Conservation (phyloP, 23 red algal genomes). For the Cyanidioschyzon merolae region DNA sequence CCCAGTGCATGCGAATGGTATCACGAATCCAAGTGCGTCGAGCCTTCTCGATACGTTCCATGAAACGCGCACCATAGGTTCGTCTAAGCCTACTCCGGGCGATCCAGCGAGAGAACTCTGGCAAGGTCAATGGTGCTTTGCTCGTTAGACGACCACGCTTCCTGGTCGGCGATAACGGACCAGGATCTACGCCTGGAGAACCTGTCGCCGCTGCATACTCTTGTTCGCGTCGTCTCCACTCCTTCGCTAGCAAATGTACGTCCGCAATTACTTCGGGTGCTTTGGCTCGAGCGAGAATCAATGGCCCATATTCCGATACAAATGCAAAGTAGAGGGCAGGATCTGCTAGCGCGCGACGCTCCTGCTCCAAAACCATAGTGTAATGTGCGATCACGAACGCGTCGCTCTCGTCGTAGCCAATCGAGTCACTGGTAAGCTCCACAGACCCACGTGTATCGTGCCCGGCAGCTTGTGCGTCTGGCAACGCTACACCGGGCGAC, state of each 20-base stretch:
- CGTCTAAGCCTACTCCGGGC: neutral
- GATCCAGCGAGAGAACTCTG: neutral
- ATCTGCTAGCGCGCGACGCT: neutral
- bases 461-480: neutral
- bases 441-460: neutral
- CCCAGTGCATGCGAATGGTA: neutral
- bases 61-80: neutral
- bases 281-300: neutral
- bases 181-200: neutral
- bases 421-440: neutral
- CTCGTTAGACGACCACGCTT: neutral
- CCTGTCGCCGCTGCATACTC: neutral
- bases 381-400: slow-evolving; percentile 13
- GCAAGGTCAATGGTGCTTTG: neutral
- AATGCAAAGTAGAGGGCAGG: neutral
- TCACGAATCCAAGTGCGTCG: neutral
- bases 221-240: neutral
- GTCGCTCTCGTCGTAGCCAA: neutral
- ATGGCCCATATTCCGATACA: neutral
- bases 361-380: slow-evolving; percentile 15
- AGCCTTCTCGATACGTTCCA: slow-evolving; percentile 2
- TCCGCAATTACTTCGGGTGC: neutral
- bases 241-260: neutral
- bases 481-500: neutral
- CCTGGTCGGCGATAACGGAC: neutral